Conservation (phyloP, 305 asterid genomes). For the Rubia peregrina region DNA sequence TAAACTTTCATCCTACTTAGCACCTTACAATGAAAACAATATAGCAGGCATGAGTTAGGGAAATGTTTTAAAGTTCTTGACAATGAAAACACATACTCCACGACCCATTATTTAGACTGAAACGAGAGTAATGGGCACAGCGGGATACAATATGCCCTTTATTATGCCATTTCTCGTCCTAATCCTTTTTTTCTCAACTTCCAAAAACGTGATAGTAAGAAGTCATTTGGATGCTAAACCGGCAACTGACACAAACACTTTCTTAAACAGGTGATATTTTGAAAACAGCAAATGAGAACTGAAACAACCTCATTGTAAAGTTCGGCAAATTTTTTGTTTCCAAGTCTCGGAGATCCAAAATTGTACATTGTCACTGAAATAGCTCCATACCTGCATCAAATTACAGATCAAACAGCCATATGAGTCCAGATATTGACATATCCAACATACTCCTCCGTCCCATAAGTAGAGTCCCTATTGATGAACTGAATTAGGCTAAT, state of each 20-base stretch:
- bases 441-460: background rate
- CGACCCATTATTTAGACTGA: background rate
- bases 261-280: background rate
- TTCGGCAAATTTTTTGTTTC: conserved; percentile 89
- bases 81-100: background rate
- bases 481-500: no score
- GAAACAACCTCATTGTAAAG: conserved; percentile 71
- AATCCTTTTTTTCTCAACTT: background rate
- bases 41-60: background rate
- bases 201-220: background rate
- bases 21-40: background rate
- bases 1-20: background rate
- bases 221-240: background rate
- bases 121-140: background rate
- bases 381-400: conserved; percentile 59
- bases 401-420: background rate
- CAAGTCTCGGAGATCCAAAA: conserved; percentile 98
- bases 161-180: background rate
- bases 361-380: conserved; percentile 84
- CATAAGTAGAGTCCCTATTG: background rate
- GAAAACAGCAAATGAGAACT: conserved; percentile 4
- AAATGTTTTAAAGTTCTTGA: background rate
- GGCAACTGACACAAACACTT: background rate
- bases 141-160: background rate
- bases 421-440: background rate